Percentiles rank a stretch among this genome's conserved stretches.
Conservation (phyloP, 768 basidiomycete species). For the Pisolithus sp. region DNA sequence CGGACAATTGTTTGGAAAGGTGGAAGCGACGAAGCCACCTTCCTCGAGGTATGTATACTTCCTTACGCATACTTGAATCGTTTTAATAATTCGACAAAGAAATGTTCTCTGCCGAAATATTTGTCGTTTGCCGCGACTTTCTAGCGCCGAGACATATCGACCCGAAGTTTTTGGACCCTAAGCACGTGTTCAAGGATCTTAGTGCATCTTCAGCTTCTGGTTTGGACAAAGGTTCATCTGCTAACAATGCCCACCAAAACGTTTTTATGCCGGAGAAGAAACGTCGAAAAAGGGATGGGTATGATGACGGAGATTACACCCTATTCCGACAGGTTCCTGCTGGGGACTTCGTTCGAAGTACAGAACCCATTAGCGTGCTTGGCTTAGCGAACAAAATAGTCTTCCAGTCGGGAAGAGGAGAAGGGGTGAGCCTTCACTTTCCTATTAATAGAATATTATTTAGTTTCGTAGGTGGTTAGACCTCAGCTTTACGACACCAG, state of each 20-base stretch:
- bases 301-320: slow-evolving; percentile 90
- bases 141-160: slow-evolving; percentile 93
- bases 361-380: slow-evolving; percentile 74
- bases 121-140: slow-evolving; percentile 95
- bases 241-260: slow-evolving; percentile 73
- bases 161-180: slow-evolving; percentile 95
- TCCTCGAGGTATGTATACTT: slow-evolving; percentile 71
- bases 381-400: slow-evolving; percentile 73
- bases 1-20: slow-evolving; percentile 89
- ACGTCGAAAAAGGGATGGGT: slow-evolving; percentile 86
- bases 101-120: slow-evolving; percentile 99
- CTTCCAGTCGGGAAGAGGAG: slow-evolving; percentile 79
- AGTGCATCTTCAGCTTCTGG: slow-evolving; percentile 39
- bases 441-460: slow-evolving; percentile 2
- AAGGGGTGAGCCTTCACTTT: slow-evolving; percentile 50
- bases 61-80: background rate
- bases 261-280: slow-evolving; percentile 99
- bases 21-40: slow-evolving; percentile 98
- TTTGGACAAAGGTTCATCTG: slow-evolving; percentile 46
- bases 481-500: slow-evolving; percentile 64
- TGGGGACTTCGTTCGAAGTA: slow-evolving; percentile 58
- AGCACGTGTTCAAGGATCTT: slow-evolving; percentile 95
- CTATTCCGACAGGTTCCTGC: slow-evolving; percentile 72
- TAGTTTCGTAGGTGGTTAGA: slow-evolving; percentile 56
- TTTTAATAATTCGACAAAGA: slow-evolving; percentile 33